Conservation (phyloP, 75 land plant genomes). For the Sequoia sempervirens region DNA sequence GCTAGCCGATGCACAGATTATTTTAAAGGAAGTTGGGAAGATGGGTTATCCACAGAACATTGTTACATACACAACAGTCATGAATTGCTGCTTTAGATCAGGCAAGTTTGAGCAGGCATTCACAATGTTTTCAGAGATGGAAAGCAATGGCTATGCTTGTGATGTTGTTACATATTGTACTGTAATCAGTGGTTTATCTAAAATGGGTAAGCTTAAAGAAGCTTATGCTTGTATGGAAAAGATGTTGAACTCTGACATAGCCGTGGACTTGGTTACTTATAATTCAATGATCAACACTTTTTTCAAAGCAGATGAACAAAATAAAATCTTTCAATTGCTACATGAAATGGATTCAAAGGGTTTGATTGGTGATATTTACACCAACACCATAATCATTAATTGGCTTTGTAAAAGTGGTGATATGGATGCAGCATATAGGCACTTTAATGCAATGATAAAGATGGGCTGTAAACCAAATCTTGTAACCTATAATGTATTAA, state of each 20-base stretch:
- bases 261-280: conserved; percentile 52
- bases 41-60: conserved; percentile 34
- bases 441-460: conserved; percentile 25
- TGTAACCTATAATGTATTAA: conserved; percentile 59
- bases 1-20: conserved; percentile 22
- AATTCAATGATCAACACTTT: conserved; percentile 57
- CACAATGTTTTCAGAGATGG: conserved; percentile 40
- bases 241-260: conserved; percentile 29
- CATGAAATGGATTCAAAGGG: conserved; percentile 45
- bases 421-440: conserved; percentile 31
- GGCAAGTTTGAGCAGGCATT: conserved; percentile 37
- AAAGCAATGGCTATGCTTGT: conserved; percentile 33
- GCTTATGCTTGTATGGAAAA: conserved; percentile 29
- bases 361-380: conserved; percentile 44
- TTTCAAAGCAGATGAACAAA: conserved; percentile 42
- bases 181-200: conserved; percentile 39
- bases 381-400: conserved; percentile 52
- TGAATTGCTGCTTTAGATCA: conserved; percentile 49
- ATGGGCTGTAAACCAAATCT: conserved; percentile 37
- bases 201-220: conserved; percentile 33
- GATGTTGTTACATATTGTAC: conserved; percentile 55
- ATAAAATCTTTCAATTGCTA: conserved; percentile 36
- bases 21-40: conserved; percentile 36
- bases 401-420: conserved; percentile 55
- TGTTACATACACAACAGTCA: conserved; percentile 56